phyloP scores from a whole-genome alignment of 225 moss, liverwort and hornwort genomes.

The Polytrichum commune region DNA sequence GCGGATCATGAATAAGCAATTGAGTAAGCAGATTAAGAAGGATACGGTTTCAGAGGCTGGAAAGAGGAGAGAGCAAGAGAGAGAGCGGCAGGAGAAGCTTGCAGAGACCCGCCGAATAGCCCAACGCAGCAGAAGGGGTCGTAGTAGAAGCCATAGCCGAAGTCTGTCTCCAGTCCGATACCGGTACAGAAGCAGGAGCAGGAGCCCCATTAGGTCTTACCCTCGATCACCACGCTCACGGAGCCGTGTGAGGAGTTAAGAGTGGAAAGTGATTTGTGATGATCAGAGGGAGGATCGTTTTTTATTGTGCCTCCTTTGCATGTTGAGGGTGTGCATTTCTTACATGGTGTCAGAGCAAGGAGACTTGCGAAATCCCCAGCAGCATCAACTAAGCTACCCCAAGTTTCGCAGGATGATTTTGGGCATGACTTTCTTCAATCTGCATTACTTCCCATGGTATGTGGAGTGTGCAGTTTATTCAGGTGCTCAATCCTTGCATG shows the following conservation, averaged over 20 bases:
- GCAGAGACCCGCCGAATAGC: slow-evolving; percentile 96
- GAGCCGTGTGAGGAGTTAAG: slow-evolving; percentile 55
- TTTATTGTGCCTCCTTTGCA: too few relatives aligned
- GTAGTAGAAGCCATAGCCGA: slow-evolving; percentile 60
- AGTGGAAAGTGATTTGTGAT: too few relatives aligned
- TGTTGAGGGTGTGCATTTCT: too few relatives aligned
- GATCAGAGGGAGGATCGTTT: too few relatives aligned
- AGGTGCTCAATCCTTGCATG: too few relatives aligned
- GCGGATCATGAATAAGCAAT: slow-evolving; percentile 97
- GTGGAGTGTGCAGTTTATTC: too few relatives aligned
- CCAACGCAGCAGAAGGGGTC: slow-evolving; percentile 74
- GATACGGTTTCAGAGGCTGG: slow-evolving; percentile 95
- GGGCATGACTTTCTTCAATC: too few relatives aligned
- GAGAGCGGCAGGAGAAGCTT: slow-evolving; percentile 92
- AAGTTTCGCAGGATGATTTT: too few relatives aligned
- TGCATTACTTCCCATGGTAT: too few relatives aligned
- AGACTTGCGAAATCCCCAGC: too few relatives aligned
- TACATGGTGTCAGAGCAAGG: too few relatives aligned
- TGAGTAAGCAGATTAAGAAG: slow-evolving; percentile 97
- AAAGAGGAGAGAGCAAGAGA: slow-evolving; percentile 94
- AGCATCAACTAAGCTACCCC: too few relatives aligned
- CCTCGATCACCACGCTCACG: slow-evolving; percentile 55
- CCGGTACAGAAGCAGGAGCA: slow-evolving; percentile 69
- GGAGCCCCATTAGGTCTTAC: slow-evolving; percentile 75
- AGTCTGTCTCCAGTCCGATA: slow-evolving; percentile 85